These are phyloP conservation scores for Exophiala xenobiotica DNA, from an alignment of 2,329 filamentous ascomycete genomes.

Conservation along the genomic window DNA sequence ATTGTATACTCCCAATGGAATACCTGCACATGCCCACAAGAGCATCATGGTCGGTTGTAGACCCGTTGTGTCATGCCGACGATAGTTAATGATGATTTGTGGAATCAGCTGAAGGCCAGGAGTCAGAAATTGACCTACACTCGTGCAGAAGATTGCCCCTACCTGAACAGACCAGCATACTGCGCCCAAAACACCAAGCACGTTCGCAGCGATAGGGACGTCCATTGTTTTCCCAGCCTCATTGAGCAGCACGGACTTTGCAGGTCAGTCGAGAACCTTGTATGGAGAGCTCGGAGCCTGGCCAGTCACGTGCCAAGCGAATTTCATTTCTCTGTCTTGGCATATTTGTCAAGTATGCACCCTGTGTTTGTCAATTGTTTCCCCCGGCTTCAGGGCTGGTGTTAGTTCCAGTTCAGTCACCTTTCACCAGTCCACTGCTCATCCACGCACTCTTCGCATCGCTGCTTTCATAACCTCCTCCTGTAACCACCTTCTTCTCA, in stretches of 20 bases:
- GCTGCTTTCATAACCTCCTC: neutral
- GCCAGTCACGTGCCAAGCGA: no score
- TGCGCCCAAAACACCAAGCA: slow-evolving; percentile 60
- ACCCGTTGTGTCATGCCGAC: slow-evolving; percentile 63
- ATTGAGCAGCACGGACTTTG: no score
- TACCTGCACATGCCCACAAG: slow-evolving; percentile 66
- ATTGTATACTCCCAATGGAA: slow-evolving; percentile 64
- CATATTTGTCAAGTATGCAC: neutral
- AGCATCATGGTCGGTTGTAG: slow-evolving; percentile 71
- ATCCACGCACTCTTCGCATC: neutral
- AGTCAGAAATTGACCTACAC: neutral
- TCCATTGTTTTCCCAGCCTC: no score
- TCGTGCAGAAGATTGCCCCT: slow-evolving; percentile 15
- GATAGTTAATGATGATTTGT: slow-evolving; percentile 68
- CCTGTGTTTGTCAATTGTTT: neutral
- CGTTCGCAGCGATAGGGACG: slow-evolving; percentile 55
- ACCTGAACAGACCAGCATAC: slow-evolving; percentile 68
- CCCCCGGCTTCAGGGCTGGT: no score
- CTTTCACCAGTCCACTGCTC: neutral
- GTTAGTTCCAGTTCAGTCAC: neutral
- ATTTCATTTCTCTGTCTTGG: slow-evolving; percentile 2
- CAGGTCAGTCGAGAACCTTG: no score
- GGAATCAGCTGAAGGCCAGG: slow-evolving; percentile 58
- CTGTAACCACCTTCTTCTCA: neutral
- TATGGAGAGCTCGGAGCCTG: no score